These are phyloP conservation scores for Obelidium mucronatum DNA, from an alignment of 192 early-diverging fungal genomes.

Conservation along the genomic window DNA sequence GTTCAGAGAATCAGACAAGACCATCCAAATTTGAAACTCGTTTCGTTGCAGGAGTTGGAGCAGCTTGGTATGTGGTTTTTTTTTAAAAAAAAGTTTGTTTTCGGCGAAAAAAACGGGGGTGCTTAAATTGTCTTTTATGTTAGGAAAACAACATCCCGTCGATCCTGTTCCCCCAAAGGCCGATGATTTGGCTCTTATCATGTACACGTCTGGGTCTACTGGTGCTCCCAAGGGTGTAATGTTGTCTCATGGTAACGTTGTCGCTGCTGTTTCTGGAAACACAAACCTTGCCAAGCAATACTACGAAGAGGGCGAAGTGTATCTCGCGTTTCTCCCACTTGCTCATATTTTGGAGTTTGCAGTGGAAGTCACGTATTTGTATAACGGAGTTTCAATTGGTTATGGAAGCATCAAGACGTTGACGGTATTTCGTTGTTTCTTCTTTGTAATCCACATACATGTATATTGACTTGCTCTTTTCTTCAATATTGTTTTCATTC, in stretches of 20 bases:
- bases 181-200: conserved; percentile 77
- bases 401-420: too few species aligned
- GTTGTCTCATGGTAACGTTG: conserved; percentile 81
- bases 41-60: conserved; percentile 70
- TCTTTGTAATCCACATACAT: too few species aligned
- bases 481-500: conserved; percentile 65
- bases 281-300: not conserved
- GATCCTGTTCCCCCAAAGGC: conserved; percentile 62
- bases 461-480: not conserved
- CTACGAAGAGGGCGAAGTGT: not conserved
- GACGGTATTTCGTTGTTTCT: too few species aligned
- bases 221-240: conserved; percentile 92
- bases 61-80: conserved; percentile 49
- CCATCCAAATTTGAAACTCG: not conserved
- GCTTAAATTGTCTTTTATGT: not conserved
- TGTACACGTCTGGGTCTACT: conserved; percentile 89
- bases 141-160: conserved; percentile 66
- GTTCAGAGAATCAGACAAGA: conserved; percentile 9
- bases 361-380: conserved; percentile 73
- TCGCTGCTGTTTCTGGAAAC: conserved; percentile 60
- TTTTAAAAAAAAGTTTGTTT: not conserved
- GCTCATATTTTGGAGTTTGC: conserved; percentile 90
- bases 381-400: conserved; percentile 86
- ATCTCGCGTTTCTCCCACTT: conserved; percentile 40
- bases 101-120: not conserved